Evolutionary conservation across 2,329 filamentous ascomycete genomes (phyloP).

Genomic region (Chaetomium olivaceum): DNA sequence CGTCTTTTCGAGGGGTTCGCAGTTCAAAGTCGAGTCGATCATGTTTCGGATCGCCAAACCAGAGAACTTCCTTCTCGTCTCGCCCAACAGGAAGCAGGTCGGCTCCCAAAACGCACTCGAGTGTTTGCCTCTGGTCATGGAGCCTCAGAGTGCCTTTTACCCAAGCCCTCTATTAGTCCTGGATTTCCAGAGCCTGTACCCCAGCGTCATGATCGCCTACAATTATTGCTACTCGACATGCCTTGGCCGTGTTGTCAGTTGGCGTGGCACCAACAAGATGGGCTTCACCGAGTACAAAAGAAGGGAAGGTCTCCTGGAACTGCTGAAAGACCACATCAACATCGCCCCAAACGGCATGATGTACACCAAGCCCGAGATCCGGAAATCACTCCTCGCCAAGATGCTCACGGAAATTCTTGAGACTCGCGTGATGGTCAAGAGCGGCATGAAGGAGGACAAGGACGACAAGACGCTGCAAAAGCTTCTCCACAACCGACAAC

Average conservation of each 20-base stretch:
- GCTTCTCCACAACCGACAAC: slow-evolving; percentile 86
- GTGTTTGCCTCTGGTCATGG: slow-evolving; percentile 94
- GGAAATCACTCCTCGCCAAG: slow-evolving; percentile 88
- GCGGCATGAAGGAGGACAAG: slow-evolving; percentile 91
- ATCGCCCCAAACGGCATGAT: slow-evolving; percentile 96
- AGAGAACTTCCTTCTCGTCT: slow-evolving; percentile 88
- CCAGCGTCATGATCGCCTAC: slow-evolving; percentile 98
- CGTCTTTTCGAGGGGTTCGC: slow-evolving; percentile 89
- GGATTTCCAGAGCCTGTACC: slow-evolving; percentile 95
- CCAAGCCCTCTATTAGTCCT: slow-evolving; percentile 84
- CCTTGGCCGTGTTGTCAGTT: slow-evolving; percentile 78
- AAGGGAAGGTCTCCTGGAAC: slow-evolving; percentile 69
- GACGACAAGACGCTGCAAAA: slow-evolving; percentile 83
- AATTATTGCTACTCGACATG: slow-evolving; percentile 99
- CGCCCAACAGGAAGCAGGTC: slow-evolving; percentile 87
- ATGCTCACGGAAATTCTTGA: slow-evolving; percentile 97
- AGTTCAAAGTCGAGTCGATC: slow-evolving; percentile 97
- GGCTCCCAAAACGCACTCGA: slow-evolving; percentile 92
- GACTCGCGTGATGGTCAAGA: slow-evolving; percentile 96
- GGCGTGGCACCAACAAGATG: slow-evolving; percentile 93
- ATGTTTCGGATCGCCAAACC: slow-evolving; percentile 99
- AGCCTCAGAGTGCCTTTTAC: slow-evolving; percentile 94
- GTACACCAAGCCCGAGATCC: slow-evolving; percentile 81
- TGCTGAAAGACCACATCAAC: slow-evolving; percentile 84
- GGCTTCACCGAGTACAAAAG: slow-evolving; percentile 87